Percentiles rank a stretch among this genome's conserved stretches.
Conservation (phyloP, 208 protist genomes). For the Phytomonas sp. region DNA sequence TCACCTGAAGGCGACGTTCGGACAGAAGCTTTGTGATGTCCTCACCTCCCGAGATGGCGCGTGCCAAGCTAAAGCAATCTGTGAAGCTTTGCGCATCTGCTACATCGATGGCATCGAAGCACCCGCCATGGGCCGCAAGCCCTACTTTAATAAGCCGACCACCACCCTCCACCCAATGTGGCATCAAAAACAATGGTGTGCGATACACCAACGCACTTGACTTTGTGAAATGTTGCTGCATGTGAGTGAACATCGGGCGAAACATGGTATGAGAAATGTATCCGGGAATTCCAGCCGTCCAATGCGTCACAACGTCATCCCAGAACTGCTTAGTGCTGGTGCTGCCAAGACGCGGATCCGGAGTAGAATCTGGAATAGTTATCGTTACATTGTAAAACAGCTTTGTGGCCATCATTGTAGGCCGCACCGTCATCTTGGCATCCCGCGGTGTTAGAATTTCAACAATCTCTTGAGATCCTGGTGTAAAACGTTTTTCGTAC, state of each 20-base stretch:
- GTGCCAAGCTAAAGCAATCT: constrained; percentile 86
- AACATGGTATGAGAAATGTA: constrained; percentile 90
- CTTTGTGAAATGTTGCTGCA: constrained; percentile 85
- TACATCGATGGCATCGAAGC: constrained; percentile 85
- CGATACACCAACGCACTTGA: constrained; percentile 73
- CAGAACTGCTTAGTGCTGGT: constrained; percentile 88
- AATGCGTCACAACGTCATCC: constrained; percentile 87
- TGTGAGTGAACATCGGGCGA: constrained; percentile 86
- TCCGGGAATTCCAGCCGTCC: constrained; percentile 79
- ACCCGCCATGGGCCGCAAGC: constrained; percentile 78
- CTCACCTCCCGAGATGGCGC: constrained; percentile 58
- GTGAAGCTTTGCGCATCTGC: constrained; percentile 85
- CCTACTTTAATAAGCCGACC: constrained; percentile 83
- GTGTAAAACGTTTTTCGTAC: constrained; percentile 87
- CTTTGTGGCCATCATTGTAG: constrained; percentile 89
- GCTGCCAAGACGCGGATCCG: constrained; percentile 71
- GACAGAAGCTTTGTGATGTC: constrained; percentile 65
- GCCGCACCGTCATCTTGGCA: constrained; percentile 87
- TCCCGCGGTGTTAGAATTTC: constrained; percentile 83
- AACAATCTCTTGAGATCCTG: constrained; percentile 86
- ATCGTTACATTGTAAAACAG: constrained; percentile 89
- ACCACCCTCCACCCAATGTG: constrained; percentile 82
- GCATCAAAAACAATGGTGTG: constrained; percentile 80
- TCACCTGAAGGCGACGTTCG: constrained; percentile 79
- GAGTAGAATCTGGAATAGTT: constrained; percentile 72